Conservation (phyloP, 23 red algal genomes). For the Gracilaria vermiculophylla region DNA sequence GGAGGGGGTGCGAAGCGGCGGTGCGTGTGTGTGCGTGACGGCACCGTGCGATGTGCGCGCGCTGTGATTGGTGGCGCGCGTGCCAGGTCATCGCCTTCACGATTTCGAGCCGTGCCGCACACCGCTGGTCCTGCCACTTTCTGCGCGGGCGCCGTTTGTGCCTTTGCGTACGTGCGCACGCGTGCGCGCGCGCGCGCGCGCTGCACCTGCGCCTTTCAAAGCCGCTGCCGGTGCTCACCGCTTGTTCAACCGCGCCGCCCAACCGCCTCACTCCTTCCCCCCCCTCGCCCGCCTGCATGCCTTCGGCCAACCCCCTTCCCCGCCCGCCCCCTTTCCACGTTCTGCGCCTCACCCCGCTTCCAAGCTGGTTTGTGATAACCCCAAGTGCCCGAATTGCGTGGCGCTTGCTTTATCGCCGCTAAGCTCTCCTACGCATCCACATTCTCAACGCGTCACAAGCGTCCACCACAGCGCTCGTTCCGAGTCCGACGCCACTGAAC, state of each 20-base stretch:
- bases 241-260: slow-evolving; percentile 1
- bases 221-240: background rate
- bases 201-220: background rate
- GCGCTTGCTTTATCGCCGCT: background rate
- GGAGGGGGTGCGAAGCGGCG: background rate
- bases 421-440: slow-evolving; percentile 7
- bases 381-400: slow-evolving; percentile 8
- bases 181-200: background rate
- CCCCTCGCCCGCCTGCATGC: background rate
- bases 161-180: no score
- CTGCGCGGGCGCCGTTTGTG: background rate
- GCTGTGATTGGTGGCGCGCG: background rate
- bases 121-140: background rate
- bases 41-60: no score
- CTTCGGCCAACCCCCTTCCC: background rate
- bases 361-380: slow-evolving; percentile 29
- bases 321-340: background rate
- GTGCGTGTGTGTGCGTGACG: background rate
- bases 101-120: background rate
- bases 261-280: background rate
- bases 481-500: background rate
- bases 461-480: background rate
- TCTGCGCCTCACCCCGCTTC: background rate
- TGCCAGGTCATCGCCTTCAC: slow-evolving; percentile 1
- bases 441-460: background rate